A percentile compares a stretch with the other conserved stretches of the same genome.
phyloP scores from a whole-genome alignment of 768 basidiomycete genomes.

The Termitomyces sp. region DNA sequence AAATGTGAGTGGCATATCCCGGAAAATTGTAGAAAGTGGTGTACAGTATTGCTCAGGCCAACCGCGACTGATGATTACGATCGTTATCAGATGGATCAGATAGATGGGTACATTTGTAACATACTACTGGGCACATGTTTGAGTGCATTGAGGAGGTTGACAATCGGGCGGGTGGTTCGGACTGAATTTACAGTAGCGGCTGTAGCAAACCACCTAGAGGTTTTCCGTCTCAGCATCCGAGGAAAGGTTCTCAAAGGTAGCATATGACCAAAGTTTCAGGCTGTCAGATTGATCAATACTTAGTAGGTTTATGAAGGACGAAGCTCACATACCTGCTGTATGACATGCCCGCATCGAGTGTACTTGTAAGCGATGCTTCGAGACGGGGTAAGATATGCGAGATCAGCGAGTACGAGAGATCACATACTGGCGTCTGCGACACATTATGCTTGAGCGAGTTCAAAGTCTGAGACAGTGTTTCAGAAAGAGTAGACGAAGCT shows the following conservation, averaged over 20 bases:
- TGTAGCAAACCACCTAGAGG: constrained; percentile 5
- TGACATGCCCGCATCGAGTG: background rate
- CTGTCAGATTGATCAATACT: background rate
- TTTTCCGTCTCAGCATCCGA: background rate
- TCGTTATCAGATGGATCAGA: background rate
- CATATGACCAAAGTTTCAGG: background rate
- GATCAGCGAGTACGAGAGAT: background rate
- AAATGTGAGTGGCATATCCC: background rate
- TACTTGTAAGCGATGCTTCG: background rate
- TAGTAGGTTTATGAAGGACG: background rate
- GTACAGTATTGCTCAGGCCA: constrained; percentile 46
- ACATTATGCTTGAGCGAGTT: background rate
- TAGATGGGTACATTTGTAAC: constrained; percentile 10
- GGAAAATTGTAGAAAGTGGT: constrained; percentile 4
- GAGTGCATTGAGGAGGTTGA: constrained; percentile 37
- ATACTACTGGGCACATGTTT: constrained; percentile 43
- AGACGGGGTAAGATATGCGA: background rate
- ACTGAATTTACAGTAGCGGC: constrained; percentile 46
- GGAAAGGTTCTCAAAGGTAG: background rate
- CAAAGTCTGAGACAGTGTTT: background rate
- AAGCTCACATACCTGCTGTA: background rate
- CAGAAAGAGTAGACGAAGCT: background rate
- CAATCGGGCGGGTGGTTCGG: constrained; percentile 45
- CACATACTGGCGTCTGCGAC: background rate
- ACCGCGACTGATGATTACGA: constrained; percentile 28